phyloP scores from a whole-genome alignment of 257 asterid genomes.

The Verbascum thapsus region DNA sequence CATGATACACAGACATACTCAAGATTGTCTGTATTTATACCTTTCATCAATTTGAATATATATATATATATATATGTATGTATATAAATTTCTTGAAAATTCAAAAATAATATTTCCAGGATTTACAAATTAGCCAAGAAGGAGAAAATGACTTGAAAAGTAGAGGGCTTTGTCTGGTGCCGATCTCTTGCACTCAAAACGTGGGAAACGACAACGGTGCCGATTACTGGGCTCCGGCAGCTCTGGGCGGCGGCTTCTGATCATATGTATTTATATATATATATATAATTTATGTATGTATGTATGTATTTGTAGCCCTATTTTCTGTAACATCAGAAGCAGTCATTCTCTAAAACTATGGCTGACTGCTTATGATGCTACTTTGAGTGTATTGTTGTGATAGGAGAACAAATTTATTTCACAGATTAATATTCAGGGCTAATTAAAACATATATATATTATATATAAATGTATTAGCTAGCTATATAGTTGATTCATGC shows the following conservation, averaged over 20 bases:
- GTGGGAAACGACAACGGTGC: slow-evolving; percentile 68
- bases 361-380: slow-evolving; percentile 56
- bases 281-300: too few species aligned
- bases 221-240: slow-evolving; percentile 54
- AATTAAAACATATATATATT: too few species aligned
- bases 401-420: slow-evolving; percentile 25
- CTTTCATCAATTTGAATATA: neutral
- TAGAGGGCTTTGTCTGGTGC: slow-evolving; percentile 85
- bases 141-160: slow-evolving; percentile 60
- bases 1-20: too few species aligned
- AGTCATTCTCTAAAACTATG: slow-evolving; percentile 40
- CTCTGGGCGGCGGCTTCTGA: slow-evolving; percentile 50
- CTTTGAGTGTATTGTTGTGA: slow-evolving; percentile 23
- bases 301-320: too few species aligned
- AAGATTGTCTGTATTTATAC: too few species aligned
- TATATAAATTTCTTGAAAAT: neutral
- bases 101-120: slow-evolving; percentile 35
- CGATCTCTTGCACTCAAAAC: slow-evolving; percentile 71
- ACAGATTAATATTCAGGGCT: too few species aligned
- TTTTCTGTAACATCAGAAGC: slow-evolving; percentile 44
- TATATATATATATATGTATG: neutral
- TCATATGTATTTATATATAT: neutral
- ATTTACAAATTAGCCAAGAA: slow-evolving; percentile 35
- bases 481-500: slow-evolving; percentile 28
- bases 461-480: slow-evolving; percentile 2